Evolutionary conservation across 768 basidiomycete species (phyloP).

Genomic region (Lyophyllum shimeji): DNA sequence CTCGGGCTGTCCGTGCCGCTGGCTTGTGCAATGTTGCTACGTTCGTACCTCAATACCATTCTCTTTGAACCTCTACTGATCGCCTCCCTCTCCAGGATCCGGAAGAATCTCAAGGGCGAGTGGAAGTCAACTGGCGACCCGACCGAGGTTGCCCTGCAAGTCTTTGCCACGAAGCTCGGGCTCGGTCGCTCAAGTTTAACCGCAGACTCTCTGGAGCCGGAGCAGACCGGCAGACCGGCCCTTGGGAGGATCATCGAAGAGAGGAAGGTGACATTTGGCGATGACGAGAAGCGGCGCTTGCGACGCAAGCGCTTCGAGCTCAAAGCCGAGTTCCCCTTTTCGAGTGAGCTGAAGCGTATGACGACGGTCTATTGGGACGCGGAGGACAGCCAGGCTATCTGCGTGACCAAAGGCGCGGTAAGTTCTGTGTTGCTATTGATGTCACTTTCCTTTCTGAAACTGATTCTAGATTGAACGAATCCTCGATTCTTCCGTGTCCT

Average conservation of each 20-base stretch:
- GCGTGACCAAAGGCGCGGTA: conserved; percentile 38
- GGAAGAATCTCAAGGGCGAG: conserved; percentile 38
- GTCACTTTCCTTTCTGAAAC: background rate
- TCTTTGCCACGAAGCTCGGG: conserved; percentile 49
- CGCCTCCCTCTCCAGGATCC: conserved; percentile 26
- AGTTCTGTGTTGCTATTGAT: conserved; percentile 4
- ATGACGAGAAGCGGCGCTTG: conserved; percentile 14
- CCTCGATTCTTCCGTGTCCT: conserved; percentile 43
- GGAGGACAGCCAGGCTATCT: conserved; percentile 15
- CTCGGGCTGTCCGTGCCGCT: conserved; percentile 15
- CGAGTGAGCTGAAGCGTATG: conserved; percentile 54
- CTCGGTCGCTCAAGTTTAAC: conserved; percentile 35
- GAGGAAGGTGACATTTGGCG: conserved; percentile 19
- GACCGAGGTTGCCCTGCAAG: conserved; percentile 57
- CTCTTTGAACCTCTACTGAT: background rate
- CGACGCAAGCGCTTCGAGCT: conserved; percentile 30
- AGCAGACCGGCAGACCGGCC: conserved; percentile 16
- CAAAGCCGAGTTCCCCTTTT: conserved; percentile 43
- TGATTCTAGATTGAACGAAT: conserved; percentile 40
- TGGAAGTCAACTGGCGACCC: conserved; percentile 53
- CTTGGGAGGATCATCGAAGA: conserved; percentile 28
- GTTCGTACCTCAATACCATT: background rate
- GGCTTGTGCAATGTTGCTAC: conserved; percentile 2
- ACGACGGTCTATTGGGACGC: conserved; percentile 34
- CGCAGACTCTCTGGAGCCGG: conserved; percentile 19